These are phyloP conservation scores for Aphanomyces astaci DNA, from an alignment of 352 stramenopile species.

Conservation along the genomic window DNA sequence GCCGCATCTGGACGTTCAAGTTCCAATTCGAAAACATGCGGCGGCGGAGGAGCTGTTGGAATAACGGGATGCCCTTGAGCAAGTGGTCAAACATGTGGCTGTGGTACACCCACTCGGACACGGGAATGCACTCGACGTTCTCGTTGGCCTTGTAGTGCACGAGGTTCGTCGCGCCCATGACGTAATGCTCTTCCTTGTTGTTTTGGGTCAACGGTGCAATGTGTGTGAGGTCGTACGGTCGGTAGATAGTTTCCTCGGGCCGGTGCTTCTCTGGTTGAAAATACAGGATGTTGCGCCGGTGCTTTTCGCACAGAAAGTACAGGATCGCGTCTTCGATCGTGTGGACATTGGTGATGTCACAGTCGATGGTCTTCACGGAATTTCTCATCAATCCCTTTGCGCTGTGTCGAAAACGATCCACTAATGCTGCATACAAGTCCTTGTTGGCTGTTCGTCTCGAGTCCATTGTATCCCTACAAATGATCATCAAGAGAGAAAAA, in stretches of 20 bases:
- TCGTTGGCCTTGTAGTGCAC: constrained; percentile 45
- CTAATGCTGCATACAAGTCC: constrained; percentile 29
- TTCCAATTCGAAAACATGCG: constrained; percentile 52
- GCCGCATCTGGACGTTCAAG: constrained; percentile 28
- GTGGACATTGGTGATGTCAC: not conserved
- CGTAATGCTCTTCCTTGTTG: constrained; percentile 49
- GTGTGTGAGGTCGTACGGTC: constrained; percentile 55
- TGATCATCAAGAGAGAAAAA: not conserved
- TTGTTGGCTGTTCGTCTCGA: constrained; percentile 23
- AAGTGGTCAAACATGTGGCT: constrained; percentile 66
- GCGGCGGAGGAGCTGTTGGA: constrained; percentile 59
- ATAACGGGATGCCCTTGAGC: constrained; percentile 57
- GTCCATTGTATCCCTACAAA: constrained; percentile 24
- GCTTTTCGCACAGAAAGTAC: constrained; percentile 61
- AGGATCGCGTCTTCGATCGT: constrained; percentile 59
- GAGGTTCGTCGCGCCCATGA: constrained; percentile 50
- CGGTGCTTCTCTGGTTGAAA: constrained; percentile 34
- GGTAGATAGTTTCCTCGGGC: not conserved
- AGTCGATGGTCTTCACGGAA: not conserved
- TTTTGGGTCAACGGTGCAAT: constrained; percentile 29
- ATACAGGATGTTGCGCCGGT: constrained; percentile 62
- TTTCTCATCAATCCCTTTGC: not conserved
- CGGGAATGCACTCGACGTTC: constrained; percentile 43
- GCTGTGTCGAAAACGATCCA: constrained; percentile 23
- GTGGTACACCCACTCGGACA: constrained; percentile 64